Evolutionary conservation across 163 green algal species (phyloP), one percentile per base, ranked within the genome.

Genomic region (Scenedesmus sp.): DNA sequence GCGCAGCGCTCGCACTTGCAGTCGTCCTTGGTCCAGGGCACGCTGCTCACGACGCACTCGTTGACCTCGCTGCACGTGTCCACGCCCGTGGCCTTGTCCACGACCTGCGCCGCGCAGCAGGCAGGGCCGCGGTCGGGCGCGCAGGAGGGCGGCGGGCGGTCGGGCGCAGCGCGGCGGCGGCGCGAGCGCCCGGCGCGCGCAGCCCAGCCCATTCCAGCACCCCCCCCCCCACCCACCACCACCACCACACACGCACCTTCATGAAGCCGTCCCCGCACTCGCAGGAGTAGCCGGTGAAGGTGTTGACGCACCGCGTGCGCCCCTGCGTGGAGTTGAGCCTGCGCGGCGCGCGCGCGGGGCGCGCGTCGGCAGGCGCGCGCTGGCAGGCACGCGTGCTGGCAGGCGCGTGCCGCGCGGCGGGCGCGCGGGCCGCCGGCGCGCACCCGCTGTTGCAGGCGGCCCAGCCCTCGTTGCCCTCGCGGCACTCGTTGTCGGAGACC

Each of bases 1-100:
- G 89, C 91, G 83, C 92, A 96, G 54, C 92, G 87, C 1, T 86
- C 62, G 85, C 92, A 97, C 29, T 82, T 88, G 87, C 92, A 97
- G 2, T 84, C 72, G 6, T 78, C 63, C 44, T 92, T 79, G n/a
- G 88, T 86, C 29, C 83, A 50, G 1, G 70, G 80, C 17, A 87
- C 56, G 29, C 81, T 82, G 39, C 58, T 22, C 26, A 66, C 85
- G 47, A 91, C 36, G 78, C 94, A 97, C 89, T 97, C 92, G 64
- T 96, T 96, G 72, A 94, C 89, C 34, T 83, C 77, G 17, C 71
- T 70, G 28, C 75, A 89, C 51, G 66, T 54, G 64, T 91, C 81
- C 20, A 66, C 50, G 20, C 85, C 85, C 3, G 80, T 78, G 33
- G 69, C 83, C 1, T 64, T 28, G 33, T 87, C 82, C 11, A 57